Evolutionary conservation across 2,329 filamentous ascomycete species (phyloP), one percentile per base, ranked within the genome.

Genomic region (Aspergillus texensis): DNA sequence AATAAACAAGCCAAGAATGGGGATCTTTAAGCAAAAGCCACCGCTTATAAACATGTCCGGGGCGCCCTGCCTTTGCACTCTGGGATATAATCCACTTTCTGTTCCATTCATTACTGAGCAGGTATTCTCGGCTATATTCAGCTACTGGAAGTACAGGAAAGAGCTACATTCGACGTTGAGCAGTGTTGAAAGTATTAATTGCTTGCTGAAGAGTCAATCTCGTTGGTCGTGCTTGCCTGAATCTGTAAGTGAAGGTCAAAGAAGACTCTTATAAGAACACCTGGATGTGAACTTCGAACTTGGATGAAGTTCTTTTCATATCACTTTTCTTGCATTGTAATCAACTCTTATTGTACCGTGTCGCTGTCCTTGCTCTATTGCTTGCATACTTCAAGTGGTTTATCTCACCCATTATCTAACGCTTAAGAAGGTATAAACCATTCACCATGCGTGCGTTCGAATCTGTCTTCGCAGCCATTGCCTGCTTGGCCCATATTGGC

Each of bases 391-490:
- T 32, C 36, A 53, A 32, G 21, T 24, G 46, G 14, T 21, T 32
- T 28, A 32, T 53, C 8, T 26, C 36, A 54, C 34, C 12, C 45
- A 30, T 36, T 16, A 11, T 36, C 57, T 60, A 45, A 34, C 48
- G 30, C 36, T 43, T 28, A 55, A 32, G 43, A 54, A 41, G 26
- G 34, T 41, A 32, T 41, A 14, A 58, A 21, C 21, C 41, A 48
- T 39, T 58, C 72, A 81, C 67, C 59, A 88, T 88, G 86, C 77
- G 80, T 72, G 82, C 86, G 73, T 72, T 82, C 71, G 79, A 80
- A 63, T 74, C 80, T 67, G 64, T 87, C 66, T 66, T 87, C 67
- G 79, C 81, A 57, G 71, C 77, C 68, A 79, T 80, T 48, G 76
- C 80, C 56, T 77, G 71, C 9, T 56, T 84, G 57, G 71, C 81